Percentiles rank a stretch among this genome's conserved stretches.
These are phyloP conservation scores for Alnus rubra DNA, from an alignment of 306 rosid genomes.

Conservation along the genomic window DNA sequence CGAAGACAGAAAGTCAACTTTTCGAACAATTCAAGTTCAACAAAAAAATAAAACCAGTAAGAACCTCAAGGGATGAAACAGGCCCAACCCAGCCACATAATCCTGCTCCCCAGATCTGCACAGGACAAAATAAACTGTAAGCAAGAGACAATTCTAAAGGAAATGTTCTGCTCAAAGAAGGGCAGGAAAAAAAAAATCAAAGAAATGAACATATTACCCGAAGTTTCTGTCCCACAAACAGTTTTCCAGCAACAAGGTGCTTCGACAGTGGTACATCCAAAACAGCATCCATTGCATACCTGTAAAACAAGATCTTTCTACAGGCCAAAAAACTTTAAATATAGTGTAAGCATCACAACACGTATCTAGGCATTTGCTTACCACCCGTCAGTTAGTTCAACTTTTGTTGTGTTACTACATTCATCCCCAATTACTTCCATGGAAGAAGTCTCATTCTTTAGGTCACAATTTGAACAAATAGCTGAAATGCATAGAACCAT, in stretches of 20 bases:
- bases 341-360: slow-evolving; percentile 15
- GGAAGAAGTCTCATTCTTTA: slow-evolving; percentile 35
- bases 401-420: slow-evolving; percentile 40
- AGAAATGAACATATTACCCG: slow-evolving; percentile 49
- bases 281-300: slow-evolving; percentile 80
- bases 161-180: slow-evolving; percentile 18
- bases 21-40: not conserved
- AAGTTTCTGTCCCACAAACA: slow-evolving; percentile 91
- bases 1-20: slow-evolving; percentile 6
- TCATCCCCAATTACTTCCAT: slow-evolving; percentile 31
- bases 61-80: slow-evolving; percentile 84
- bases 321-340: slow-evolving; percentile 29
- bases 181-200: not conserved
- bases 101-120: slow-evolving; percentile 89
- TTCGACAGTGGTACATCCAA: slow-evolving; percentile 73
- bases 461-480: slow-evolving; percentile 44
- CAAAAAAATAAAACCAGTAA: slow-evolving; percentile 18
- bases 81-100: slow-evolving; percentile 81
- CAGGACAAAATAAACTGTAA: slow-evolving; percentile 28
- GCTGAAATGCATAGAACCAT: slow-evolving; percentile 83
- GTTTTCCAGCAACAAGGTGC: slow-evolving; percentile 64
- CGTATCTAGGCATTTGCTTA: slow-evolving; percentile 30
- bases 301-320: slow-evolving; percentile 38
- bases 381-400: slow-evolving; percentile 89
- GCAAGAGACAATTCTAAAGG: slow-evolving; percentile 17